Conservation (phyloP, 139 green algal genomes). For the Picochlorum sp. region DNA sequence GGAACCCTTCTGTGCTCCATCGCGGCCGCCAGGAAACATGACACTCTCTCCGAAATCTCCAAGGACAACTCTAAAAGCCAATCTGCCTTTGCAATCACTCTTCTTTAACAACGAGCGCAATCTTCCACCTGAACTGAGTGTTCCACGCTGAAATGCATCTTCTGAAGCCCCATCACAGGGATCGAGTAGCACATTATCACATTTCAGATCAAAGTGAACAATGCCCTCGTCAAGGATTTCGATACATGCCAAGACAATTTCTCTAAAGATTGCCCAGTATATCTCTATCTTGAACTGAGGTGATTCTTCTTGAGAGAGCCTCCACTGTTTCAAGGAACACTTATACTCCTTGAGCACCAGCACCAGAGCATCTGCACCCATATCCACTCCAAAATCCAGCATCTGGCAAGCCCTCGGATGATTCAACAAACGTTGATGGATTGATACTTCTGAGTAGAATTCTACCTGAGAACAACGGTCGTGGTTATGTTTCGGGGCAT, state of each 20-base stretch:
- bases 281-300: constrained; percentile 16
- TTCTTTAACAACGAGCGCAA: too few species aligned
- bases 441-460: constrained; percentile 56
- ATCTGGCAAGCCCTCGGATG: constrained; percentile 40
- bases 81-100: neutral
- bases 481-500: constrained; percentile 38
- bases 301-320: constrained; percentile 15
- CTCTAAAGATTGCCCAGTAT: constrained; percentile 48
- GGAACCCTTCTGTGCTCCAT: neutral
- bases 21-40: constrained; percentile 6
- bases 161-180: constrained; percentile 42
- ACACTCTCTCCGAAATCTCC: constrained; percentile 74
- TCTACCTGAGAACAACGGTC: constrained; percentile 55
- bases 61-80: constrained; percentile 49
- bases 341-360: constrained; percentile 62
- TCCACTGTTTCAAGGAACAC: constrained; percentile 59
- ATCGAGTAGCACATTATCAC: constrained; percentile 73
- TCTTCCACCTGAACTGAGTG: neutral
- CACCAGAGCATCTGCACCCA: constrained; percentile 37
- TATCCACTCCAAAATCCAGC: constrained; percentile 57
- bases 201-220: constrained; percentile 86
- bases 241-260: constrained; percentile 41
- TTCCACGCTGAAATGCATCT: constrained; percentile 46
- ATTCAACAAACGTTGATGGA: constrained; percentile 45
- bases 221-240: constrained; percentile 40